These are phyloP conservation scores for Nicotiana sylvestris DNA, from an alignment of 257 asterid genomes.

Conservation along the genomic window DNA sequence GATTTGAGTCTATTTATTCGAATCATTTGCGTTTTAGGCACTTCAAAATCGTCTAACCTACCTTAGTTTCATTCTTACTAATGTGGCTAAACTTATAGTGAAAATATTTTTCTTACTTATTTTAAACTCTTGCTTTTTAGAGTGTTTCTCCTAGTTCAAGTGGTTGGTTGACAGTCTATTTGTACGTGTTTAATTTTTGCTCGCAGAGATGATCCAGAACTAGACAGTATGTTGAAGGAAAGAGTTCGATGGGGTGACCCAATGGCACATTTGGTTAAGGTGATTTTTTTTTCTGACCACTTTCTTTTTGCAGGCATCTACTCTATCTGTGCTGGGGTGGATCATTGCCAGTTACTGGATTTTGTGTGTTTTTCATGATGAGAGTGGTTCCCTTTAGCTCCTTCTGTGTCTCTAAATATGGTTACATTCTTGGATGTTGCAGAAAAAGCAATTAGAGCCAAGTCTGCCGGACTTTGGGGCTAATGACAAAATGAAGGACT, in stretches of 20 bases:
- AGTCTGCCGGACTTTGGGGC: slow-evolving; percentile 62
- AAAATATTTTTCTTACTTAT: background rate
- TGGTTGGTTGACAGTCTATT: background rate
- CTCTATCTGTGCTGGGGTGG: slow-evolving; percentile 5
- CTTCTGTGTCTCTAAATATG: background rate
- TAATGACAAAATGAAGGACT: slow-evolving; percentile 70
- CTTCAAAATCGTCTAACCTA: background rate
- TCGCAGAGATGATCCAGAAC: slow-evolving; percentile 80
- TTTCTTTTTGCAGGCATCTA: background rate
- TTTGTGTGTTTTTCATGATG: background rate
- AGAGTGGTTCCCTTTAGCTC: background rate
- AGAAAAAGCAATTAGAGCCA: slow-evolving; percentile 55
- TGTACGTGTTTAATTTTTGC: slow-evolving; percentile 9
- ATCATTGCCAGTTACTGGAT: background rate
- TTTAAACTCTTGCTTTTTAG: background rate
- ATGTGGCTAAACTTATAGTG: background rate
- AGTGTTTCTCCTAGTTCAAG: background rate
- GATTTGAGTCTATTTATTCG: background rate
- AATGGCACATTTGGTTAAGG: slow-evolving; percentile 89
- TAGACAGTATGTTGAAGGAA: slow-evolving; percentile 83
- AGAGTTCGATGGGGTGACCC: slow-evolving; percentile 95
- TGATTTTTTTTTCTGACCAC: slow-evolving; percentile 5
- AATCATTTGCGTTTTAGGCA: background rate
- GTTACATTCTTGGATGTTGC: slow-evolving; percentile 23
- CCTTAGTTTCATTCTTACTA: background rate